Percentiles rank a stretch among this genome's conserved stretches.
Evolutionary conservation across 352 stramenopile species (phyloP).

Genomic region (Phytophthora rubi): DNA sequence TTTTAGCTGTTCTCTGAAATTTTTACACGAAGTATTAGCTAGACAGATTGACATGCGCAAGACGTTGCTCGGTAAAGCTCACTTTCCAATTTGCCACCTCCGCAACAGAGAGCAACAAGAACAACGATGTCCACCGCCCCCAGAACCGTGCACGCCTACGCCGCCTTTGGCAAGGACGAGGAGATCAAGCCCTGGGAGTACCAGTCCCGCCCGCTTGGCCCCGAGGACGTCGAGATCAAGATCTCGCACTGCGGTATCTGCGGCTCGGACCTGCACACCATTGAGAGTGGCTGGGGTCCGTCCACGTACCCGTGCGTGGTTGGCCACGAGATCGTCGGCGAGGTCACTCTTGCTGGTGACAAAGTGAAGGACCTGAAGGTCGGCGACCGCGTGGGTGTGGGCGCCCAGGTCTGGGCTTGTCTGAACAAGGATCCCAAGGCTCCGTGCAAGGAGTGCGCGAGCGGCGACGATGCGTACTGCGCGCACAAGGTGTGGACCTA

Average conservation of each 20-base stretch:
- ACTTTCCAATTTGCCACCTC: slow-evolving; percentile 18
- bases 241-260: slow-evolving; percentile 74
- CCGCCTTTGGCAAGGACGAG: slow-evolving; percentile 43
- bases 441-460: slow-evolving; percentile 67
- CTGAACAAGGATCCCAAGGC: slow-evolving; percentile 54
- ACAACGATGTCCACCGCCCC: slow-evolving; percentile 33
- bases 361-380: slow-evolving; percentile 69
- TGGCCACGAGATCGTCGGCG: slow-evolving; percentile 68
- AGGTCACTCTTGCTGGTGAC: slow-evolving; percentile 43
- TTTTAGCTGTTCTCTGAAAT: no score
- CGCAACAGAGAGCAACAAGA: slow-evolving; percentile 9
- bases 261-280: slow-evolving; percentile 62
- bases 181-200: slow-evolving; percentile 52
- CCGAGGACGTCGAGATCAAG: slow-evolving; percentile 63
- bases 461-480: slow-evolving; percentile 72
- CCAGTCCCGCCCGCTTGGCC: slow-evolving; percentile 47
- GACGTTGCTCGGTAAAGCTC: slow-evolving; percentile 7
- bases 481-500: slow-evolving; percentile 55
- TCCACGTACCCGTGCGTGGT: slow-evolving; percentile 56
- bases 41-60: slow-evolving; percentile 23
- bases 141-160: slow-evolving; percentile 53
- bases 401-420: slow-evolving; percentile 79
- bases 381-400: slow-evolving; percentile 88
- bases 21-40: slow-evolving; percentile 6
- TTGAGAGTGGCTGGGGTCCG: slow-evolving; percentile 54